phyloP scores from a whole-genome alignment of 805 yeast genomes.

The Yarrowia sp. region DNA sequence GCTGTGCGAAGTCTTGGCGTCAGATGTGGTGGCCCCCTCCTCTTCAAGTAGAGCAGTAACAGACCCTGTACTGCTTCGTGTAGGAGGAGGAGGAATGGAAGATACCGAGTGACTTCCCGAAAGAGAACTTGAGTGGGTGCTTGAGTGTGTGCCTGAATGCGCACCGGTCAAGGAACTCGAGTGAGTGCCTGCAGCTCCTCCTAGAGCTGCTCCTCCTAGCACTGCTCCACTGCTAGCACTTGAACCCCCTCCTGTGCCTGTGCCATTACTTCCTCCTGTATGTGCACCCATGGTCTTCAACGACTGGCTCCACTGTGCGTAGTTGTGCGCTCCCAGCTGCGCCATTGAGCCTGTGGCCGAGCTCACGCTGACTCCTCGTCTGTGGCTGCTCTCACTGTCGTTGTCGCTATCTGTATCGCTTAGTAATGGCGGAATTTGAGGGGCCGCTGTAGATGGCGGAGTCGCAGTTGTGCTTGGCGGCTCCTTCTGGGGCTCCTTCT shows the following conservation, averaged over 20 bases:
- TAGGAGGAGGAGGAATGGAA: background rate
- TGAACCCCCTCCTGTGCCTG: background rate
- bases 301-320: slow-evolving; percentile 26
- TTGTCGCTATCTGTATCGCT: background rate
- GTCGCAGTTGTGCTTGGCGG: background rate
- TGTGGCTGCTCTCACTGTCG: background rate
- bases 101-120: no score
- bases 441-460: background rate
- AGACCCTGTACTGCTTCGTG: slow-evolving; percentile 13
- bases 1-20: no score
- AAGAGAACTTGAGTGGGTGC: no score
- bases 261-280: background rate
- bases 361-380: background rate
- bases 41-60: slow-evolving; percentile 2
- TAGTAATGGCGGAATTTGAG: no score
- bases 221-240: background rate
- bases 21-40: background rate
- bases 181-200: background rate
- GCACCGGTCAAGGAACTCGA: no score
- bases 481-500: no score
- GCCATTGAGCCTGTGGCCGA: slow-evolving; percentile 20
- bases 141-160: no score
- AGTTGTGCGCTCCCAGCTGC: slow-evolving; percentile 26
- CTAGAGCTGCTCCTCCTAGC: background rate
- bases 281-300: background rate